Evolutionary conservation across 169 alveolate species (phyloP), one percentile per base, ranked within the genome.

Genomic region (Amoebophrya sp.): DNA sequence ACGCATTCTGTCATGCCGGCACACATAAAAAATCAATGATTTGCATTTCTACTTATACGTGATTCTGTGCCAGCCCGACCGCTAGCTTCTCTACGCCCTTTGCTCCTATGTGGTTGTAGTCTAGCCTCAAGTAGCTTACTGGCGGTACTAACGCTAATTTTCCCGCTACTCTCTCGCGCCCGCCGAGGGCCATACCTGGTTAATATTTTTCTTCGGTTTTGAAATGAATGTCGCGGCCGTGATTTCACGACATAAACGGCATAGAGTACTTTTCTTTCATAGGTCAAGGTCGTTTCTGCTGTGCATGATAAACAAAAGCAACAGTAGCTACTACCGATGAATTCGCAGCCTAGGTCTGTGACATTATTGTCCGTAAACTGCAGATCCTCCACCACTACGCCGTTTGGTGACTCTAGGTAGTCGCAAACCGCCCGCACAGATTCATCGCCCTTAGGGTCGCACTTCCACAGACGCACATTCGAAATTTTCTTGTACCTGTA

Each of bases 381-480:
- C 1, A 89, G 91, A 23, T 89, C 91, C 77, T 89, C 91, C 1
- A 89, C 77, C 3, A 89, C 18, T 25, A 40, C 40, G 12, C 91
- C 91, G 23, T 23, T 32, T 0, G 91, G 91, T 54, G 41, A 39
- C 54, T 89, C 91, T 7, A 89, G 91, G 38, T 89, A 89, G 40
- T 89, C 41, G 77, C 91, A 89, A 0, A 89, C 91, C 29, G 77
- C 29, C 33, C 91, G 54, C 39, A 89, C 91, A 10, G 77, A 40
- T 32, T 89, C 91, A 29, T 89, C 91, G 3, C 91, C 91, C 91
- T 39, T 89, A 7, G 66, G 66, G 0, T 39, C 91, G 23, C 91
- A 89, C 91, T 89, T 89, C 91, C 91, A 89, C 23, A 89, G 23
- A 12, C 91, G 40, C 32, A 89, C 1, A 7, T 40, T 54, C 39